Evolutionary conservation across 257 asterid species (phyloP), one percentile per base, ranked within the genome.

Genomic region (Fraxinus pennsylvanica): DNA sequence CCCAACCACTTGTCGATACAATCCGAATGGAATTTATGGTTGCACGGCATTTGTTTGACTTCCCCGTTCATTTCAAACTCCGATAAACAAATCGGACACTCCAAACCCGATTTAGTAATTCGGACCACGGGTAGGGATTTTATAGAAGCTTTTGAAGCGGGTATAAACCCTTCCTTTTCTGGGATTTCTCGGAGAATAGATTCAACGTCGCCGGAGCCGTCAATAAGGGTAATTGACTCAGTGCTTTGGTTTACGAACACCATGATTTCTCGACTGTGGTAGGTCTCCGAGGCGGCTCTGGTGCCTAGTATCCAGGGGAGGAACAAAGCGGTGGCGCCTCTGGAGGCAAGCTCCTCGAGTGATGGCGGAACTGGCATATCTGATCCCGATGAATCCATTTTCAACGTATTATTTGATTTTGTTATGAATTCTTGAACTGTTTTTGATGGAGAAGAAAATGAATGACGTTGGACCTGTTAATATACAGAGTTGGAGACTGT

Each of bases 141-240:
- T 19, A 92, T 90, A 22, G 96, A 89, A 3, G 87, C 87, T 73
- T 81, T 85, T 0, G 97, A 76, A 0, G 96, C 97, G 33, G 97
- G 97, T n/a, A 75, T 36, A 3, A 79, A 83, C 19, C 85, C 90
- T 1, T 78, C 86, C 32, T 82, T 87, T 0, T 75, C 6, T 1
- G 82, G 45, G 35, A 80, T 30, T 3, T 83, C 89, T 0, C 75
- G 76, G 65, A 83, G 63, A 61, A 86, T 4, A 2, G 84, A 33
- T 27, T 87, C 89, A 72, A 80, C 39, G 74, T 84, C 87, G 25
- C 75, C 39, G 9, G 80, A 76, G 6, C 90, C 91, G 22, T 87
- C 91, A 9, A 89, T 50, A 41, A 89, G 72, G 72, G 88, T 74
- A 29, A 88, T 36, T 6, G 92, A 81, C 35, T 90, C 78, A 33